These are phyloP conservation scores for Dionaea muscipula DNA, from an alignment of 179 eudicot species.

Conservation along the genomic window DNA sequence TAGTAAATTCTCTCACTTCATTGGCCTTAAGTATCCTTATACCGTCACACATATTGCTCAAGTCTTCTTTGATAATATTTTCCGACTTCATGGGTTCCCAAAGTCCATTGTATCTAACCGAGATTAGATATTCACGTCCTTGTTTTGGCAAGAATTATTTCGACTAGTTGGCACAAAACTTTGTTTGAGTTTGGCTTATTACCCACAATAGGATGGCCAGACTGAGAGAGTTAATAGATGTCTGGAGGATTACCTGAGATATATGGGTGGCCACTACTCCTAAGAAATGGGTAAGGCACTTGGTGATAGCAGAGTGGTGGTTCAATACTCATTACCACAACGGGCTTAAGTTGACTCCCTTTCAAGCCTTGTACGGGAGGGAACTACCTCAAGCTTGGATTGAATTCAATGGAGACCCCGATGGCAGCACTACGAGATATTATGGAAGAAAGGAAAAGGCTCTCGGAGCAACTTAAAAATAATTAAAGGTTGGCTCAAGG, in stretches of 20 bases:
- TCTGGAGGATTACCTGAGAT: neutral
- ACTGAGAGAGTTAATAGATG: neutral
- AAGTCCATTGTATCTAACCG: neutral
- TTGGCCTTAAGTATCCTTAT: neutral
- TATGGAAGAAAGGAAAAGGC: too few species aligned
- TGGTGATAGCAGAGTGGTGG: neutral
- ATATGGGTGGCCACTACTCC: neutral
- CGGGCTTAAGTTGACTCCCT: neutral
- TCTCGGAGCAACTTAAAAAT: too few species aligned
- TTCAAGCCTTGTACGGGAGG: neutral
- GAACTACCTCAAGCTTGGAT: too few species aligned
- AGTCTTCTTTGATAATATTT: neutral
- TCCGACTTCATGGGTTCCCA: neutral
- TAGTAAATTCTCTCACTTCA: neutral
- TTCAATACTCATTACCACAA: neutral
- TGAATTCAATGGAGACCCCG: too few species aligned
- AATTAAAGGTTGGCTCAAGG: too few species aligned
- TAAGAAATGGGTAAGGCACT: neutral
- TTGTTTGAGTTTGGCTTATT: neutral
- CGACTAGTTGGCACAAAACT: neutral
- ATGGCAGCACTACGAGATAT: too few species aligned
- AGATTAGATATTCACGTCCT: neutral
- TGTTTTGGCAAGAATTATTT: neutral
- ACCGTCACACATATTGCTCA: neutral
- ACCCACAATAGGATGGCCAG: conserved; percentile 1